Evolutionary conservation across 192 early-diverging fungal species (phyloP), one percentile per base, ranked within the genome.

Genomic region (Obelidium mucronatum): DNA sequence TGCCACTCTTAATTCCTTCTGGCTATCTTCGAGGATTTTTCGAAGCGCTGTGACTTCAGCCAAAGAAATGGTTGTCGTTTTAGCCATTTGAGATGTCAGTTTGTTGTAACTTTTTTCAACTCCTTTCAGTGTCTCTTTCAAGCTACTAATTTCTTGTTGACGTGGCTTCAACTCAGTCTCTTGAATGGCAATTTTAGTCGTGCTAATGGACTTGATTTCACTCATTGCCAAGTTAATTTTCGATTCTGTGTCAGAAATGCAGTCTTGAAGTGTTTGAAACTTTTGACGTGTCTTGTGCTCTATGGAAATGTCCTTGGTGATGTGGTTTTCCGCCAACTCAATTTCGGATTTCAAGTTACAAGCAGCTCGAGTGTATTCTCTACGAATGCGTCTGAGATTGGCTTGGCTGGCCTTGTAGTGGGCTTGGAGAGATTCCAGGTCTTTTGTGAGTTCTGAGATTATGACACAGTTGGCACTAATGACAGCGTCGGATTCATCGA

Each of bases 301-400:
- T 15, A 72, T 36, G 8, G 54, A 11, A 22, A 72, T 11, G 24
- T 58, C 69, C 30, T 72, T 72, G 24, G 35, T 31, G 1, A 59
- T 37, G 35, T 36, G 36, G 69, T 58, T 33, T 59, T 59, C 37
- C 15, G 4, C 24, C 4, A 31, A 24, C 31, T 55, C 69, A n/a
- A 72, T 72, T 60, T 74, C 72, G 17, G 72, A 60, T 40, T 58
- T 60, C 13, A 74, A 4, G 31, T 51, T 74, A 40, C 60, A 74
- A 2, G 39, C 13, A 1, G 44, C 36, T 17, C 72, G 72, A 33
- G 72, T 74, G 24, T 63, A 48, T 24, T 60, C 72, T 28, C 72
- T 24, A 11, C 60, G 13, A 8, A 74, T 11, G 5, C 39, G 13
- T 33, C 52, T 36, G 40, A 74, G 33, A 39, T 60, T 63, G 24